Conservation (phyloP, 441 rosid genomes). For the Erysimum cheiri region DNA sequence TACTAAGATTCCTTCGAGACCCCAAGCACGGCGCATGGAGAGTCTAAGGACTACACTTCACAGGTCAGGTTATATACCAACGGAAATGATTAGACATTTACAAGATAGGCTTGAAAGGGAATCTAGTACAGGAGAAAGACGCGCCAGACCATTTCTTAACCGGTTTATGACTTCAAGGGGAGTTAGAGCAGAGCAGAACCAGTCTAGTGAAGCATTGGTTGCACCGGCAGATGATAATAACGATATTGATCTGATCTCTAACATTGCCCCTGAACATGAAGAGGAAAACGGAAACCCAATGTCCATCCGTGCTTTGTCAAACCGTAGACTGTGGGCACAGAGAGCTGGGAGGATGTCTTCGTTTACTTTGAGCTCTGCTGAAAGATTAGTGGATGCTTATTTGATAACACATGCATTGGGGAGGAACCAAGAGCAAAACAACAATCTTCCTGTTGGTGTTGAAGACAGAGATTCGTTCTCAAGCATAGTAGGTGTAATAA, state of each 20-base stretch:
- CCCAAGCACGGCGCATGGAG: conserved; percentile 74
- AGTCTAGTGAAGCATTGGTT: conserved; percentile 28
- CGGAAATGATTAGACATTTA: conserved; percentile 77
- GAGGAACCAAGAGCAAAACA: conserved; percentile 64
- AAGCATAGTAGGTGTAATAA: conserved; percentile 73
- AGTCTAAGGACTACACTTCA: conserved; percentile 80
- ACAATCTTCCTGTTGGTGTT: conserved; percentile 50
- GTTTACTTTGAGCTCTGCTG: conserved; percentile 51
- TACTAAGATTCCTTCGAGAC: conserved; percentile 78
- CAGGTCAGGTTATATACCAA: conserved; percentile 59
- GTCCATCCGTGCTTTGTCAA: conserved; percentile 44
- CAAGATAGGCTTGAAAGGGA: conserved; percentile 70
- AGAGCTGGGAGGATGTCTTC: conserved; percentile 29
- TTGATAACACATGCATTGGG: conserved; percentile 45
- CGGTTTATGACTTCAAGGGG: conserved; percentile 59
- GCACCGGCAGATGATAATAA: conserved; percentile 20
- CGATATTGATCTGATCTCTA: conserved; percentile 53
- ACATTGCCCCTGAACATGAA: conserved; percentile 47
- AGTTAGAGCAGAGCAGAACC: conserved; percentile 65
- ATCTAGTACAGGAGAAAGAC: conserved; percentile 50
- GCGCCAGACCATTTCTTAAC: conserved; percentile 45
- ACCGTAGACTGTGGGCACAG: conserved; percentile 49
- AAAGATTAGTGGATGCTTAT: conserved; percentile 59
- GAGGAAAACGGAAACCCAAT: conserved; percentile 47
- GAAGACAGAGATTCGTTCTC: conserved; percentile 89